Evolutionary conservation across 768 basidiomycete genomes (phyloP).

Genomic region (Pleurotus eryngii): DNA sequence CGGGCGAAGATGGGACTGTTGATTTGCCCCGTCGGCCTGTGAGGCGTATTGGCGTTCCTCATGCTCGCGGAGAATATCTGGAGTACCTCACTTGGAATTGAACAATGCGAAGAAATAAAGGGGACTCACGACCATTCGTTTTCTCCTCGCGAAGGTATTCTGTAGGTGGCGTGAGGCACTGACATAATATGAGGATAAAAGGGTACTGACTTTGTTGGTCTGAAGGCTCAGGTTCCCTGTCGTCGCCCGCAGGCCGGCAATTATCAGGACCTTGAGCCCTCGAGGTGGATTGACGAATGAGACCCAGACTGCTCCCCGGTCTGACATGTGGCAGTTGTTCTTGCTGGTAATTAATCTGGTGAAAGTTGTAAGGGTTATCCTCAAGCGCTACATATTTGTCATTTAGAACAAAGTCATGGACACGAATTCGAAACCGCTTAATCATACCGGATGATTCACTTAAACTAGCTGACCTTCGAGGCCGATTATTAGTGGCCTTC

Average conservation of each 20-base stretch:
- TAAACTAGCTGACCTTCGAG: slow-evolving; percentile 73
- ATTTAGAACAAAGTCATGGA: background rate
- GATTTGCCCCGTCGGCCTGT: slow-evolving; percentile 31
- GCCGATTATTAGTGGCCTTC: slow-evolving; percentile 47
- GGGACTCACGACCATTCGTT: slow-evolving; percentile 39
- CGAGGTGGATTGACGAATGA: slow-evolving; percentile 11
- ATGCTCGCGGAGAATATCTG: slow-evolving; percentile 18
- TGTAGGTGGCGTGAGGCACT: slow-evolving; percentile 14
- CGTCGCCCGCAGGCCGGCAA: slow-evolving; percentile 34
- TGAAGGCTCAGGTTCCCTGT: slow-evolving; percentile 34
- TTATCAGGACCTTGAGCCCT: slow-evolving; percentile 21
- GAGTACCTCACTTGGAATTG: slow-evolving; percentile 14
- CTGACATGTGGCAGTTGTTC: slow-evolving; percentile 20
- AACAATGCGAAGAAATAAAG: slow-evolving; percentile 10
- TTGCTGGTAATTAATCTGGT: slow-evolving; percentile 19
- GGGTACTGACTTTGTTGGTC: slow-evolving; percentile 39
- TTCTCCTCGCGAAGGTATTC: slow-evolving; percentile 34
- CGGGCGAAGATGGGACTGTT: slow-evolving; percentile 27
- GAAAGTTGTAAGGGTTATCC: slow-evolving; percentile 6
- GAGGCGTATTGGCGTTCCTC: slow-evolving; percentile 54
- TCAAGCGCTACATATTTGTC: slow-evolving; percentile 9
- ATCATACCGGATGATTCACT: slow-evolving; percentile 54
- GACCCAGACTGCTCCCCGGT: slow-evolving; percentile 43
- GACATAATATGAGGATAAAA: slow-evolving; percentile 2
- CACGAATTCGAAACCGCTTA: slow-evolving; percentile 10